These are phyloP conservation scores for Ascocoryne sarcoides DNA, from an alignment of 2,329 filamentous ascomycete genomes.

Conservation along the genomic window DNA sequence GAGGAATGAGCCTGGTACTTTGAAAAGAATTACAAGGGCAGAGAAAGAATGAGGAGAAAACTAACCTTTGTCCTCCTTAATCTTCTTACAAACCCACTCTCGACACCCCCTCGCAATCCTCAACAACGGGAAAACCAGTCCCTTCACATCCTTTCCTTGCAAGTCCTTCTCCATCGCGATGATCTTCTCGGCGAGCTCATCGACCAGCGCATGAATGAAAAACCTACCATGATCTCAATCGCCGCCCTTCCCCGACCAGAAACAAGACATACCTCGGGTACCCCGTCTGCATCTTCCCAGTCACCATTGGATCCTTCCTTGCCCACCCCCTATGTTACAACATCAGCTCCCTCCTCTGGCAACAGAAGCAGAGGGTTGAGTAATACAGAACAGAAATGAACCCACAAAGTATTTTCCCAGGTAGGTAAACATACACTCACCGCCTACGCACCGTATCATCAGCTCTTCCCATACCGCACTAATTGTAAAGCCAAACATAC, in stretches of 20 bases:
- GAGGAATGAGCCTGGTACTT: too few relatives aligned
- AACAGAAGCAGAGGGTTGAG: too few relatives aligned
- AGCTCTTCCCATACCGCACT: too few relatives aligned
- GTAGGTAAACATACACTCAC: background rate
- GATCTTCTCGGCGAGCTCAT: background rate
- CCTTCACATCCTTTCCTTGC: background rate
- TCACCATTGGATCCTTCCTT: background rate
- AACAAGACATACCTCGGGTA: background rate
- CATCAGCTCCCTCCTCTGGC: too few relatives aligned
- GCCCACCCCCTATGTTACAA: background rate
- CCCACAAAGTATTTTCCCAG: background rate
- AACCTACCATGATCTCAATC: background rate
- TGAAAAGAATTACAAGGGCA: too few relatives aligned
- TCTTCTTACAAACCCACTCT: background rate
- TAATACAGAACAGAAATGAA: too few relatives aligned
- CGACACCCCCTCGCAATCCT: background rate
- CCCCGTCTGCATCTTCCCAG: background rate
- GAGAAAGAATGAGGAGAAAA: background rate
- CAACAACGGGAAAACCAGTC: background rate
- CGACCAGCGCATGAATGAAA: background rate
- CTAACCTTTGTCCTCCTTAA: background rate
- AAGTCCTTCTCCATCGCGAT: background rate
- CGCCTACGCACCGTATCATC: too few relatives aligned
- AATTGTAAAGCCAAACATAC: too few relatives aligned
- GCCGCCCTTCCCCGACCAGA: too few relatives aligned